These are phyloP conservation scores for Betula pendula DNA, from an alignment of 306 rosid genomes.

Conservation along the genomic window DNA sequence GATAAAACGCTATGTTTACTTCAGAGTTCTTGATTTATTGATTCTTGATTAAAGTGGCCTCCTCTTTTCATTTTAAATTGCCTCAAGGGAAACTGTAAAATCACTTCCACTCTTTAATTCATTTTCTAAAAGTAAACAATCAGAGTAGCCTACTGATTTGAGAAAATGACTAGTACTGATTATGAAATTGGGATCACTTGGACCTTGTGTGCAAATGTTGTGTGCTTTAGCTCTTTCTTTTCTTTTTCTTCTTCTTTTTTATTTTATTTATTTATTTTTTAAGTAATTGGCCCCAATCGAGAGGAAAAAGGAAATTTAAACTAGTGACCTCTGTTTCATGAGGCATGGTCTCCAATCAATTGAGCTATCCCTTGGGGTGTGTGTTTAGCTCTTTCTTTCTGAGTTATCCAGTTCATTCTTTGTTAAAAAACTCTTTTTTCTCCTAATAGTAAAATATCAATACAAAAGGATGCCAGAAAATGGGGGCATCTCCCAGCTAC, in stretches of 20 bases:
- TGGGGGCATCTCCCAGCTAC: neutral
- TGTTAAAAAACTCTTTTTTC: neutral
- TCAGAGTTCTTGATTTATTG: neutral
- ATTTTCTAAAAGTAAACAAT: neutral
- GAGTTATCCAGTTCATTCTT: neutral
- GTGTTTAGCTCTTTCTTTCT: neutral
- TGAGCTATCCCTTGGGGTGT: neutral
- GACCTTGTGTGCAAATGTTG: neutral
- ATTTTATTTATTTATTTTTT: too few relatives aligned
- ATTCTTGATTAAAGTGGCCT: neutral
- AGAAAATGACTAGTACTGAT: neutral
- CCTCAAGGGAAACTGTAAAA: neutral
- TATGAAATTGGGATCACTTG: neutral
- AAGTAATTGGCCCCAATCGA: too few relatives aligned
- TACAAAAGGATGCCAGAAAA: conserved; percentile 1
- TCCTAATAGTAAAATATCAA: neutral
- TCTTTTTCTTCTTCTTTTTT: too few relatives aligned
- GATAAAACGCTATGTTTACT: neutral
- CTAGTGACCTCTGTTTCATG: too few relatives aligned
- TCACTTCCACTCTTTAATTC: neutral
- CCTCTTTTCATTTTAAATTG: neutral
- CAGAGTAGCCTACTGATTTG: neutral
- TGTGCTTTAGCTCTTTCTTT: conserved; percentile 6
- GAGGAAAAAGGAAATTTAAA: too few relatives aligned
- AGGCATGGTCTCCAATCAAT: too few relatives aligned